phyloP scores from a whole-genome alignment of 208 protist genomes.

The Phytomonas francai region DNA sequence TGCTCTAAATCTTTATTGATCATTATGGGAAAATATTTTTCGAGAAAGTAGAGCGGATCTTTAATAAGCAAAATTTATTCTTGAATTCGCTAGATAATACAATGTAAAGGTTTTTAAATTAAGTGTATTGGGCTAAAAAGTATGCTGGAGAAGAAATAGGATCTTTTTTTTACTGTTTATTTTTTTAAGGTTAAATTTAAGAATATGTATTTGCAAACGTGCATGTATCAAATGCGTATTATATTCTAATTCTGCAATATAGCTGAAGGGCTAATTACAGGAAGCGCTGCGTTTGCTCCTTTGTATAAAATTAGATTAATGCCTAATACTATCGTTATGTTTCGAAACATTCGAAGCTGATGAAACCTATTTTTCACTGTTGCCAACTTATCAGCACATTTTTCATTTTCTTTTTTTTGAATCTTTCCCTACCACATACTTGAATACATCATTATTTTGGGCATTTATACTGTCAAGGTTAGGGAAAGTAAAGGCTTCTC shows the following conservation, averaged over 20 bases:
- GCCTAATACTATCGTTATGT: slow-evolving; percentile 9
- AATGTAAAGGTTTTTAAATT: neutral
- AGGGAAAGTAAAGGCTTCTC: slow-evolving; percentile 1
- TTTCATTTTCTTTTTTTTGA: slow-evolving; percentile 6
- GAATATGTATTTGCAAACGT: neutral
- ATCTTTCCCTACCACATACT: slow-evolving; percentile 9
- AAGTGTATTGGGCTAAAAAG: neutral
- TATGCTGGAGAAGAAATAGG: slow-evolving; percentile 9
- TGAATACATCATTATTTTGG: slow-evolving; percentile 6
- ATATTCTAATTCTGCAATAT: neutral
- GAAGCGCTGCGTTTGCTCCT: neutral
- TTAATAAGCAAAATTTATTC: neutral
- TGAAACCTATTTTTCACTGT: neutral
- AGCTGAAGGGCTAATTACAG: neutral
- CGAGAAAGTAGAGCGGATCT: neutral
- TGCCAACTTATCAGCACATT: neutral
- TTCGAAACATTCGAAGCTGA: neutral
- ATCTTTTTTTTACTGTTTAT: slow-evolving; percentile 7
- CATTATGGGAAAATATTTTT: neutral
- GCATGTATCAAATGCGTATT: neutral
- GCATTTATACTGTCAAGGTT: neutral
- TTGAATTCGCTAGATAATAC: neutral
- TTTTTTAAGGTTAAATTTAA: neutral
- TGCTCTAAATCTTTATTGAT: neutral
- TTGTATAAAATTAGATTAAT: slow-evolving; percentile 11